phyloP scores from a whole-genome alignment of 805 yeast genomes.

The Starmerella floris region DNA sequence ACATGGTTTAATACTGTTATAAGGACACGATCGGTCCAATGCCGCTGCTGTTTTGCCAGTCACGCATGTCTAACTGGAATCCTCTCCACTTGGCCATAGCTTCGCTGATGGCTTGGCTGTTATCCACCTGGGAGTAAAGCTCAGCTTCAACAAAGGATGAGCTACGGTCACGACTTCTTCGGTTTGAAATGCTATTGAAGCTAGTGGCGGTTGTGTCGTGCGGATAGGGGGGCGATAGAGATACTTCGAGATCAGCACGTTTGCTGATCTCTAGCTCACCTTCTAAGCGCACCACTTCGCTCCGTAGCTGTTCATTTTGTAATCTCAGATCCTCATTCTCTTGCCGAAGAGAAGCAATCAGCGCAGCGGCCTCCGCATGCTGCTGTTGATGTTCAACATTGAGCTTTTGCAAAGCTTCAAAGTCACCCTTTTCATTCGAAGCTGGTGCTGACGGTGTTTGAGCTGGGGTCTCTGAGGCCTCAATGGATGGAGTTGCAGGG shows the following conservation, averaged over 20 bases:
- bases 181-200: neutral
- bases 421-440: neutral
- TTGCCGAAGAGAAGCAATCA: constrained; percentile 23
- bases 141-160: constrained; percentile 28
- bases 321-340: constrained; percentile 28
- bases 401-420: neutral
- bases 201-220: neutral
- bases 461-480: too few species aligned
- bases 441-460: too few species aligned
- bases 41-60: constrained; percentile 57
- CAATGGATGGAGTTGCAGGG: too few species aligned
- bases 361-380: constrained; percentile 4
- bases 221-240: constrained; percentile 18
- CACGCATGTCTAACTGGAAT: constrained; percentile 78
- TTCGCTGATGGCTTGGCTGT: constrained; percentile 34
- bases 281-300: constrained; percentile 27
- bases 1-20: constrained; percentile 4
- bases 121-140: constrained; percentile 37
- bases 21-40: constrained; percentile 45
- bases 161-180: constrained; percentile 5
- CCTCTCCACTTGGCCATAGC: constrained; percentile 60
- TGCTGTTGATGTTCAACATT: too few species aligned
- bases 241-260: constrained; percentile 18
- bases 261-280: constrained; percentile 17
- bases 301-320: constrained; percentile 28